Evolutionary conservation across 1,284 basidiomycete species (phyloP).

Genomic region (Microbotryum intermedium): DNA sequence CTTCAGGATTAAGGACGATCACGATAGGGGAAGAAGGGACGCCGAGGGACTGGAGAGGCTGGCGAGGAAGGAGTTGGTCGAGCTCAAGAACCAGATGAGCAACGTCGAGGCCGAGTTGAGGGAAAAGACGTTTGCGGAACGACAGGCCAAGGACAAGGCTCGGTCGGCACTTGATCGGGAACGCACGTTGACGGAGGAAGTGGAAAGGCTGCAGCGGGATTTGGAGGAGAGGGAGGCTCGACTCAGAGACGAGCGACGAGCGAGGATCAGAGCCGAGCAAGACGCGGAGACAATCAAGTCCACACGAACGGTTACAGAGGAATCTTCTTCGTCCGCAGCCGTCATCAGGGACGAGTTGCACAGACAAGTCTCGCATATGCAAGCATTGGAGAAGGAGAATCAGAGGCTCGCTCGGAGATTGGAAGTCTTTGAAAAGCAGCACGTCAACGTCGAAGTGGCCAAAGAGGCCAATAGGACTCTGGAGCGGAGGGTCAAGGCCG

Average conservation of each 20-base stretch:
- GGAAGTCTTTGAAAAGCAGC: slow-evolving; percentile 48
- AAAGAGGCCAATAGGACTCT: slow-evolving; percentile 62
- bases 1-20: slow-evolving; percentile 7
- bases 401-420: slow-evolving; percentile 52
- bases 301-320: slow-evolving; percentile 8
- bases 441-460: slow-evolving; percentile 57
- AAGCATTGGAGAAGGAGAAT: slow-evolving; percentile 57
- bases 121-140: slow-evolving; percentile 21
- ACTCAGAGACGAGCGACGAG: slow-evolving; percentile 6
- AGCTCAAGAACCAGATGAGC: slow-evolving; percentile 21
- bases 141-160: slow-evolving; percentile 12
- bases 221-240: neutral
- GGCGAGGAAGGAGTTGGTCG: slow-evolving; percentile 12
- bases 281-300: slow-evolving; percentile 12
- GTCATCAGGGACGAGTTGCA: slow-evolving; percentile 24
- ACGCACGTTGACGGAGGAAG: slow-evolving; percentile 11
- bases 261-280: slow-evolving; percentile 12
- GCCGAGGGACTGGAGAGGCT: slow-evolving; percentile 13
- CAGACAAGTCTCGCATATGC: slow-evolving; percentile 45
- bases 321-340: neutral
- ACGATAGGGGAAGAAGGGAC: slow-evolving; percentile 3
- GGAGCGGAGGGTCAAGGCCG: slow-evolving; percentile 49
- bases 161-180: slow-evolving; percentile 15
- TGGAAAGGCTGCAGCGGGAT: slow-evolving; percentile 8
- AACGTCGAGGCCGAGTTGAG: slow-evolving; percentile 13